Evolutionary conservation across 2,329 filamentous ascomycete species (phyloP).

Genomic region (Pseudonectria buxi): DNA sequence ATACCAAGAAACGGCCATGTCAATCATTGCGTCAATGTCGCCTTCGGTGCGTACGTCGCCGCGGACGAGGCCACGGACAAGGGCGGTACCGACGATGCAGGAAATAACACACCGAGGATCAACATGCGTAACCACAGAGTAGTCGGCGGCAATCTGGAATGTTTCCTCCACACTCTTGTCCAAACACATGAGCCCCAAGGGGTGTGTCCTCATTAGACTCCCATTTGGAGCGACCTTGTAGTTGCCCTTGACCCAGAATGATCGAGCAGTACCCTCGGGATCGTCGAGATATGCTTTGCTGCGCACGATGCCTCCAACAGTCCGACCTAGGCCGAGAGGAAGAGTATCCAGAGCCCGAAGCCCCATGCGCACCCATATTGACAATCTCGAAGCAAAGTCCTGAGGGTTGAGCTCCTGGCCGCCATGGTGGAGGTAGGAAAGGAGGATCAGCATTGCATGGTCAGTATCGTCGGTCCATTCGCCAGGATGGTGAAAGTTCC

Average conservation of each 20-base stretch:
- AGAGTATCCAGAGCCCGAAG: slow-evolving; percentile 39
- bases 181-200: slow-evolving; percentile 42
- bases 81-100: slow-evolving; percentile 39
- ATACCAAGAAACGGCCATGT: slow-evolving; percentile 35
- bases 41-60: slow-evolving; percentile 35
- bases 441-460: slow-evolving; percentile 42
- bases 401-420: slow-evolving; percentile 28
- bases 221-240: slow-evolving; percentile 42
- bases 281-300: slow-evolving; percentile 31
- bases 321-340: slow-evolving; percentile 41
- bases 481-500: slow-evolving; percentile 33
- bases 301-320: slow-evolving; percentile 39
- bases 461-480: slow-evolving; percentile 52
- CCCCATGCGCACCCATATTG: slow-evolving; percentile 41
- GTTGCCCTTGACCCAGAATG: slow-evolving; percentile 33
- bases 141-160: slow-evolving; percentile 35
- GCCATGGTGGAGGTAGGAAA: slow-evolving; percentile 40
- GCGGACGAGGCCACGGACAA: slow-evolving; percentile 39
- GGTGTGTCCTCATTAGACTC: slow-evolving; percentile 46
- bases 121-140: slow-evolving; percentile 41
- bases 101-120: slow-evolving; percentile 45
- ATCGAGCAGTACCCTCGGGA: slow-evolving; percentile 33
- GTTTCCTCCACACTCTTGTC: slow-evolving; percentile 33
- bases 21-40: slow-evolving; percentile 35
- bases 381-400: slow-evolving; percentile 39